A percentile compares a stretch with the other conserved stretches of the same genome.
Conservation (phyloP, 306 rosid genomes). For the Sphenostylis stenocarpa region DNA sequence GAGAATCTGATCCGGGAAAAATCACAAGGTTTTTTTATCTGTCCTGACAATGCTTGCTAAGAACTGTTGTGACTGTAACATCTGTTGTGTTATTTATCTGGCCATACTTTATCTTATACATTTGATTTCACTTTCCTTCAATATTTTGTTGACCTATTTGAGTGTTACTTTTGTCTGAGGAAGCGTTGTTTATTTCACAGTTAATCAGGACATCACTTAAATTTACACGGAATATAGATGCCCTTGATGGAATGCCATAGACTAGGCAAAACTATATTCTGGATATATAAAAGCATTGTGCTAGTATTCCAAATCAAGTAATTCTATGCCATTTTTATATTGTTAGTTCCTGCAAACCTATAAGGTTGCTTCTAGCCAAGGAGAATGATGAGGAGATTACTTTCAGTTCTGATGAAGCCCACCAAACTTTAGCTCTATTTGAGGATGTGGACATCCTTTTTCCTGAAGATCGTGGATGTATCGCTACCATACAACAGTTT, state of each 20-base stretch:
- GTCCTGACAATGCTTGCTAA: constrained; percentile 26
- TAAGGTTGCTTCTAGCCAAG: constrained; percentile 35
- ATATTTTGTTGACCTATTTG: constrained; percentile 23
- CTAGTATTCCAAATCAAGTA: background rate
- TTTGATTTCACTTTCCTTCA: constrained; percentile 9
- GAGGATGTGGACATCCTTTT: constrained; percentile 88
- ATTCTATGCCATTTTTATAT: background rate
- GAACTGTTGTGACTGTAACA: background rate
- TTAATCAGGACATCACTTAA: background rate
- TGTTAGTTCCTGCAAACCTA: background rate
- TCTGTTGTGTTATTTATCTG: constrained; percentile 18
- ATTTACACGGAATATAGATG: constrained; percentile 1
- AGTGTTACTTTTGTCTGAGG: constrained; percentile 15
- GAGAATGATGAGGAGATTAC: constrained; percentile 42
- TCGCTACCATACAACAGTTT: constrained; percentile 75
- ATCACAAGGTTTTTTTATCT: constrained; percentile 56
- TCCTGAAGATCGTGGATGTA: constrained; percentile 81
- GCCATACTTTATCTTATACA: constrained; percentile 7
- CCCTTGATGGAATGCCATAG: background rate
- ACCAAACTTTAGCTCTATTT: constrained; percentile 66
- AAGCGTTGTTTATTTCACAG: background rate
- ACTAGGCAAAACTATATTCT: background rate
- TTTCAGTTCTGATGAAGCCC: constrained; percentile 46
- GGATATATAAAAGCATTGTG: background rate
- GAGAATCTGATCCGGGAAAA: constrained; percentile 46